A percentile compares a stretch with the other conserved stretches of the same genome.
These are phyloP conservation scores for Candida maris DNA, from an alignment of 805 yeast genomes.

Conservation along the genomic window DNA sequence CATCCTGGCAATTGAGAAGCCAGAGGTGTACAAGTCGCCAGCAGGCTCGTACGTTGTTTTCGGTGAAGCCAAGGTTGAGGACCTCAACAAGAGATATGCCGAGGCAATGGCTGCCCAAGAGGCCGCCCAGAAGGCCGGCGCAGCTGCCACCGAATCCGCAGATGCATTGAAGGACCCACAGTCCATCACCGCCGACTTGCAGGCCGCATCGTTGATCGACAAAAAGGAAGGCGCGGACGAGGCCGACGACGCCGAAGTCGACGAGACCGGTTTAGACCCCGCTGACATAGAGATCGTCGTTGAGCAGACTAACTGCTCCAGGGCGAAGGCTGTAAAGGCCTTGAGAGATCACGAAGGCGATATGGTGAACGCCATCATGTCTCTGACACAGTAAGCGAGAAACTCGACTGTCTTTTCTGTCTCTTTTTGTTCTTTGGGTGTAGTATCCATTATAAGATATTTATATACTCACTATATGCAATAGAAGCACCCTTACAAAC, in stretches of 20 bases:
- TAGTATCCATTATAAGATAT: too few species aligned
- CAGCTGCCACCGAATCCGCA: slow-evolving; percentile 28
- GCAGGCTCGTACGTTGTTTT: slow-evolving; percentile 95
- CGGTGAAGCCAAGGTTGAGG: slow-evolving; percentile 97
- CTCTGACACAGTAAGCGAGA: slow-evolving; percentile 37
- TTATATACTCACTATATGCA: too few species aligned
- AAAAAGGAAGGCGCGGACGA: slow-evolving; percentile 35
- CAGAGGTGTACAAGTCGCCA: slow-evolving; percentile 91
- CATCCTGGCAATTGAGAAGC: slow-evolving; percentile 85
- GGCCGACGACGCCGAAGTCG: slow-evolving; percentile 71
- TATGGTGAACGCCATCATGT: slow-evolving; percentile 95
- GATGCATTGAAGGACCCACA: slow-evolving; percentile 61
- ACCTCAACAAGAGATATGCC: slow-evolving; percentile 82
- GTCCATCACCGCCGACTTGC: slow-evolving; percentile 78
- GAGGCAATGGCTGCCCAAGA: slow-evolving; percentile 79
- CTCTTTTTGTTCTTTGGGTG: too few species aligned
- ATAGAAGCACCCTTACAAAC: too few species aligned
- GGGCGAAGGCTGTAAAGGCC: slow-evolving; percentile 89
- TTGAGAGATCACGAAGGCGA: slow-evolving; percentile 86
- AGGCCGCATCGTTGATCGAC: slow-evolving; percentile 51
- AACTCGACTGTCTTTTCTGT: too few species aligned
- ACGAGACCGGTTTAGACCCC: slow-evolving; percentile 77
- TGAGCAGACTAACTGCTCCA: slow-evolving; percentile 87
- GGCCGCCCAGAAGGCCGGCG: slow-evolving; percentile 49
- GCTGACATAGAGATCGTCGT: slow-evolving; percentile 82